Percentiles rank a stretch among this genome's conserved stretches.
Evolutionary conservation across 2,329 filamentous ascomycete genomes (phyloP).

Genomic region (Rutstroemia sp.): DNA sequence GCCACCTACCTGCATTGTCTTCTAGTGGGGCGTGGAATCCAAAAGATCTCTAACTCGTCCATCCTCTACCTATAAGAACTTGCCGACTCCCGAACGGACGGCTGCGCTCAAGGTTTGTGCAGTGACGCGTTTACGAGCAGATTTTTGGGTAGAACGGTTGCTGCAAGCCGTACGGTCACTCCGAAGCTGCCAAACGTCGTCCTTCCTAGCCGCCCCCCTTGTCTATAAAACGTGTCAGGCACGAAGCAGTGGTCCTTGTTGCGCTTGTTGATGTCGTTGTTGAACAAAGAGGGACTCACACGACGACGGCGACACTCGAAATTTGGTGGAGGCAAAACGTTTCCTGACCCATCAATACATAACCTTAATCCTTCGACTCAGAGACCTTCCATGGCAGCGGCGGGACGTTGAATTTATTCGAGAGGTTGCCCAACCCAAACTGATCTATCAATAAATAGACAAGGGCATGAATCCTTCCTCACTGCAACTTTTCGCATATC

Average conservation of each 20-base stretch:
- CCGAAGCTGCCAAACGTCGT: neutral
- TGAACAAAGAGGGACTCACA: too few species aligned
- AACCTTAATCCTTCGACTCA: neutral
- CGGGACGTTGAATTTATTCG: neutral
- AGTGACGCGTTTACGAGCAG: neutral
- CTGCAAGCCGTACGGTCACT: slow-evolving; percentile 5
- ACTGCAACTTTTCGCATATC: neutral
- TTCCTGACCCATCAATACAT: neutral
- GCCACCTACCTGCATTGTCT: neutral
- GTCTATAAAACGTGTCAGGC: too few species aligned
- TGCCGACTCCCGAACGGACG: slow-evolving; percentile 2
- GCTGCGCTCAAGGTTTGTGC: slow-evolving; percentile 6
- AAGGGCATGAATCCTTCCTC: slow-evolving; percentile 8
- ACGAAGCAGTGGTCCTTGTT: neutral
- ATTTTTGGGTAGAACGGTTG: slow-evolving; percentile 4
- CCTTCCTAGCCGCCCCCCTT: neutral
- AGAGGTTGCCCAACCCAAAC: neutral
- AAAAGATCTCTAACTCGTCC: slow-evolving; percentile 2
- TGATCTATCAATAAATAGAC: slow-evolving; percentile 7
- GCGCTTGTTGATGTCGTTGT: too few species aligned
- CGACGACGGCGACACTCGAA: too few species aligned
- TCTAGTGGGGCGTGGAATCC: slow-evolving; percentile 7
- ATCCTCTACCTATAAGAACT: neutral
- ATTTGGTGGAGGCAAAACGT: neutral
- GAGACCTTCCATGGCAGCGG: neutral